Evolutionary conservation across 2,329 filamentous ascomycete species (phyloP), one percentile per base, ranked within the genome.

Genomic region (Cercospora sojina): DNA sequence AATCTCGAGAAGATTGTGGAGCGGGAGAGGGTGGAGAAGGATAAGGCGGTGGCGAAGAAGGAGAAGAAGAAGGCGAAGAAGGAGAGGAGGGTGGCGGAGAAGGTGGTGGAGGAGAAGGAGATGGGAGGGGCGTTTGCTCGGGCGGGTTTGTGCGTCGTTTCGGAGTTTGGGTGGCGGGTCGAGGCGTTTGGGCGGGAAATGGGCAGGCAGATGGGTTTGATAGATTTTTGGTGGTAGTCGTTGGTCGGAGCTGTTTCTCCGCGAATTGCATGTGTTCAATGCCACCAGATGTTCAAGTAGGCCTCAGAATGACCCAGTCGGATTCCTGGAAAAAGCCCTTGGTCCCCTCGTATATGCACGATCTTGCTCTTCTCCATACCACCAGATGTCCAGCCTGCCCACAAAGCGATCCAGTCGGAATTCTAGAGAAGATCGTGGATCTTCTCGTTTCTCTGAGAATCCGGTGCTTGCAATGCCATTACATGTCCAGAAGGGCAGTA

Each of bases 61-160:
- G 60, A 9, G 49, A 38, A 62, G 59, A 35, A 38, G 27, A 25
- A 10, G 29, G 25, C n/a, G 58, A 47, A 60, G 58, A 60, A 47
- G 58, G 41, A 27, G 58, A 60, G 58, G 58, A 47, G 29, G 53
- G 27, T n/a, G 53, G 53, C n/a, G 53, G 53, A 49, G 32, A 60
- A 31, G 58, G 31, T 0, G 31, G 53, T 8, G 53, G 16, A 31
- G 53, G 53, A 57, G 53, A 29, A 25, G 53, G 53, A 55, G 51
- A 29, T 32, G 53, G 20, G 53, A 57, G 29, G 31, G 25, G 8
- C n/a, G 8, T 18, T 31, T 27, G 16, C 27, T 27, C n/a, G 35
- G 51, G 51, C 18, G 29, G 31, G n/a, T 13, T 35, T 35, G 23
- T 18, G n/a, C 18, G 53, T 25, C 20, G n/a, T 23, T 20, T 57